Conservation (phyloP, 768 basidiomycete genomes). For the Phanerodontia chrysosporium region DNA sequence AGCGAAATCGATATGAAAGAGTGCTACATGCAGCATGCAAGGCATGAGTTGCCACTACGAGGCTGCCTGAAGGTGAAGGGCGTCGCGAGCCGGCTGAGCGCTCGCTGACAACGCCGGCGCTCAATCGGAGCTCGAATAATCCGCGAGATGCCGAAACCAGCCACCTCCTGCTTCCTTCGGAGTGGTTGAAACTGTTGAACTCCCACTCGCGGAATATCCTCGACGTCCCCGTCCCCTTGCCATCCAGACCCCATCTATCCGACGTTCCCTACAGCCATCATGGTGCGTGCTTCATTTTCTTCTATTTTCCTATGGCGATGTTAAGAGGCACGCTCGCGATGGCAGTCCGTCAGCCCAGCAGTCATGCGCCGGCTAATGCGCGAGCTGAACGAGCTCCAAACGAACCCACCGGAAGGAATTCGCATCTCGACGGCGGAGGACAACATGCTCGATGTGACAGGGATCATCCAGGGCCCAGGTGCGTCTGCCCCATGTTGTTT, state of each 20-base stretch:
- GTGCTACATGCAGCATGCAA: too few relatives aligned
- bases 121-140: background rate
- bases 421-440: slow-evolving; percentile 82
- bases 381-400: slow-evolving; percentile 77
- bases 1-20: too few relatives aligned
- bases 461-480: slow-evolving; percentile 91
- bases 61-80: too few relatives aligned
- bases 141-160: slow-evolving; percentile 3
- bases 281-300: background rate
- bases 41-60: too few relatives aligned
- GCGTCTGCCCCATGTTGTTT: slow-evolving; percentile 27
- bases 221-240: background rate
- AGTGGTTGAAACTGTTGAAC: slow-evolving; percentile 1
- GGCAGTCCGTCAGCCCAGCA: slow-evolving; percentile 44
- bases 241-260: background rate
- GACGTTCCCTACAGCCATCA: background rate
- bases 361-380: slow-evolving; percentile 84
- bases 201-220: background rate
- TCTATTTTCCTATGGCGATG: background rate
- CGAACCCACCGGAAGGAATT: slow-evolving; percentile 88
- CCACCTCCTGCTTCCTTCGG: slow-evolving; percentile 2
- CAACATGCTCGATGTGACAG: slow-evolving; percentile 83
- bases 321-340: background rate
- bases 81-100: too few relatives aligned
- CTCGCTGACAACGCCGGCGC: background rate